A percentile compares a stretch with the other conserved stretches of the same genome.
Evolutionary conservation across 179 eudicot species (phyloP).

Genomic region (Heliamphora ciliata): DNA sequence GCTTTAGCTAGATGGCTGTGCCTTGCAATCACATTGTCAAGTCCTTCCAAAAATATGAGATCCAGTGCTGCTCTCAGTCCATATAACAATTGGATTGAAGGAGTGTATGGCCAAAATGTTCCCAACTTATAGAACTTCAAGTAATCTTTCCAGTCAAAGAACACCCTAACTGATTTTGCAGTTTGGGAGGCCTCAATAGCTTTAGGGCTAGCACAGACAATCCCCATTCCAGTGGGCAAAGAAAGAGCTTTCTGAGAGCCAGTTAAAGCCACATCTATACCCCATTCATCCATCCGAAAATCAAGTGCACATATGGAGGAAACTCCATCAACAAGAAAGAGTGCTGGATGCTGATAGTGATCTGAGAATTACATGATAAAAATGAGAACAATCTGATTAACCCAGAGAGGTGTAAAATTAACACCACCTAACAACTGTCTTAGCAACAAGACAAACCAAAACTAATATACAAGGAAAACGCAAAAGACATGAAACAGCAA

Average conservation of each 20-base stretch:
- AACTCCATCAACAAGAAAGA: constrained; percentile 88
- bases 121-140: constrained; percentile 89
- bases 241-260: constrained; percentile 99
- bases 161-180: constrained; percentile 81
- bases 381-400: not conserved
- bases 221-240: constrained; percentile 90
- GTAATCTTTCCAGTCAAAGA: constrained; percentile 98
- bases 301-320: constrained; percentile 97
- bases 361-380: constrained; percentile 37
- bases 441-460: not conserved
- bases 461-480: not conserved
- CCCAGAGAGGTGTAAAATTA: not conserved
- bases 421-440: not conserved
- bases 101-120: constrained; percentile 97
- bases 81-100: constrained; percentile 90
- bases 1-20: constrained; percentile 83
- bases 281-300: constrained; percentile 99
- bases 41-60: constrained; percentile 91
- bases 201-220: constrained; percentile 89
- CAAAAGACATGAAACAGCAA: not conserved
- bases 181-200: constrained; percentile 83
- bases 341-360: constrained; percentile 94
- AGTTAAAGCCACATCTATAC: constrained; percentile 91
- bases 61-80: constrained; percentile 90
- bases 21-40: constrained; percentile 89